These are phyloP conservation scores for Moricandia moricandioides DNA, from an alignment of 345 rosid genomes.

Conservation along the genomic window DNA sequence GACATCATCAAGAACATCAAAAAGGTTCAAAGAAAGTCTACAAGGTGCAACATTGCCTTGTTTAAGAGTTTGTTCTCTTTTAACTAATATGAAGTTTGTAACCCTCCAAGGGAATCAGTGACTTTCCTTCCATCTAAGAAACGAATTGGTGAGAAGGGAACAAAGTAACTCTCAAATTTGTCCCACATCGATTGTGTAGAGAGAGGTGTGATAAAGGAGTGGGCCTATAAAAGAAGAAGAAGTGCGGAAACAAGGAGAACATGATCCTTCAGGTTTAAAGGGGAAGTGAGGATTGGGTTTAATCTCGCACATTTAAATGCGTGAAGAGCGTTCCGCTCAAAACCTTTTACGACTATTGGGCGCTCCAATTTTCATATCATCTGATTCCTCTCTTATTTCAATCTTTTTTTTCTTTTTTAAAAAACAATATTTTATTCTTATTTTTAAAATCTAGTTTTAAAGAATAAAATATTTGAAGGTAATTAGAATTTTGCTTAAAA, in stretches of 20 bases:
- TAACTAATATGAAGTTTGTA: not conserved
- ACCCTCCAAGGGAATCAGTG: not conserved
- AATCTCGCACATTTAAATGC: not conserved
- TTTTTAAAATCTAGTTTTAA: too few species aligned
- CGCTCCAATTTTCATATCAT: not conserved
- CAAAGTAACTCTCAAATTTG: too few species aligned
- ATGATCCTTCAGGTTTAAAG: slow-evolving; percentile 37
- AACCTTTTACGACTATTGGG: not conserved
- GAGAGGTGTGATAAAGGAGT: not conserved
- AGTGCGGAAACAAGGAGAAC: accelerated
- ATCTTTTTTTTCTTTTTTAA: not conserved
- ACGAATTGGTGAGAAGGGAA: not conserved
- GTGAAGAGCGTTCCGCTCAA: slow-evolving; percentile 24
- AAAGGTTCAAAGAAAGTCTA: not conserved
- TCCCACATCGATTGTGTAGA: slow-evolving; percentile 18
- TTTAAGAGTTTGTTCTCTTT: too few species aligned
- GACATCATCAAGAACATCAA: not conserved
- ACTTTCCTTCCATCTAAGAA: not conserved
- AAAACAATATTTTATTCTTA: too few species aligned
- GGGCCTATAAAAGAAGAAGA: not conserved
- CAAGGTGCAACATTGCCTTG: not conserved
- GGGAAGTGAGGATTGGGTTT: slow-evolving; percentile 30
- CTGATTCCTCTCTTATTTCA: not conserved
- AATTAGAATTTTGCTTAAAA: too few species aligned
- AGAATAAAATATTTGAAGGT: too few species aligned